Percentiles rank a stretch among this genome's conserved stretches.
phyloP scores from a whole-genome alignment of 2,329 filamentous ascomycete genomes.

The Talaromyces funiculosus region DNA sequence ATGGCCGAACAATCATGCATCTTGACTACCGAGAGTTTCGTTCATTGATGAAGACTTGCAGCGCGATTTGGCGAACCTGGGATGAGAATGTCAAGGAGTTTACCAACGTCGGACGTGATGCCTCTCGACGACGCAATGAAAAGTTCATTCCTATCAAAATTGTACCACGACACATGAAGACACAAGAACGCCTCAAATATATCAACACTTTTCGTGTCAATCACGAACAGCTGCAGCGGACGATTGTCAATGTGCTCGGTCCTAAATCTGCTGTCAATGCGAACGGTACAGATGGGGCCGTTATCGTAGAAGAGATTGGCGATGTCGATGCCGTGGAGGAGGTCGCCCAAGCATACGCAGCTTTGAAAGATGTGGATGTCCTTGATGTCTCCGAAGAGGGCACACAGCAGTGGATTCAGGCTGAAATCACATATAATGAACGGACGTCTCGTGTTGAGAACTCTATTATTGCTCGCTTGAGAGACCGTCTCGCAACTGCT shows the following conservation, averaged over 20 bases:
- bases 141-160: slow-evolving; percentile 99
- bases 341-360: slow-evolving; percentile 89
- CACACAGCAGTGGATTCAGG: slow-evolving; percentile 85
- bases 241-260: slow-evolving; percentile 93
- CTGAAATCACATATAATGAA: slow-evolving; percentile 95
- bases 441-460: slow-evolving; percentile 96
- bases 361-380: slow-evolving; percentile 89
- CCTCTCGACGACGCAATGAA: slow-evolving; percentile 86
- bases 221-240: slow-evolving; percentile 93
- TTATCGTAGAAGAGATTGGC: slow-evolving; percentile 87
- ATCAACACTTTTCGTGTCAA: slow-evolving; percentile 93
- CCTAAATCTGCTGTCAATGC: slow-evolving; percentile 56
- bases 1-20: slow-evolving; percentile 82
- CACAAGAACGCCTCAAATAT: slow-evolving; percentile 87
- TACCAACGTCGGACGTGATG: slow-evolving; percentile 92
- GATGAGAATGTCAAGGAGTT: slow-evolving; percentile 97
- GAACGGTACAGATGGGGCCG: slow-evolving; percentile 51
- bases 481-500: slow-evolving; percentile 87
- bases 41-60: slow-evolving; percentile 73
- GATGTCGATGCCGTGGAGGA: slow-evolving; percentile 97
- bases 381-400: slow-evolving; percentile 87
- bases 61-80: slow-evolving; percentile 85
- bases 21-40: slow-evolving; percentile 89
- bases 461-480: slow-evolving; percentile 90
- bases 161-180: slow-evolving; percentile 75